Evolutionary conservation across 257 asterid genomes (phyloP).

Genomic region (Lycium barbarum): DNA sequence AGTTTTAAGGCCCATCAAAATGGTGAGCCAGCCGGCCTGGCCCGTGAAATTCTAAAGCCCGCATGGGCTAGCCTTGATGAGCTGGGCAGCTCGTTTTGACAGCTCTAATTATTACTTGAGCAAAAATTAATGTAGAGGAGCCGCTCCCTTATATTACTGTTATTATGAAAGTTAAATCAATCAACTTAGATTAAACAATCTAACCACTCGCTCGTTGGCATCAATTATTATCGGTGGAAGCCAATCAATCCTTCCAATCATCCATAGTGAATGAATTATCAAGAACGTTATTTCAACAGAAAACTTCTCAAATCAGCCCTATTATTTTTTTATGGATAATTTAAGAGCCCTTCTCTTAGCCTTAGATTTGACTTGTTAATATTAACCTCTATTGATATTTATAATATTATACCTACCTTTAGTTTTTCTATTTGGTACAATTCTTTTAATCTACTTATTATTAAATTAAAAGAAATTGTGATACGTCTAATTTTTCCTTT

Average conservation of each 20-base stretch:
- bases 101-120: too few relatives aligned
- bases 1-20: too few relatives aligned
- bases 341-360: neutral
- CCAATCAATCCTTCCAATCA: conserved; percentile 5
- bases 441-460: neutral
- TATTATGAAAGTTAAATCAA: neutral
- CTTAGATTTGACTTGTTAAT: neutral
- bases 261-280: neutral
- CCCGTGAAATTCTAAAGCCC: too few relatives aligned
- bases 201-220: conserved; percentile 15
- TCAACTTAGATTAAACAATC: conserved; percentile 8
- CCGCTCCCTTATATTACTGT: neutral
- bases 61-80: too few relatives aligned
- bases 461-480: neutral
- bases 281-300: neutral
- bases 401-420: neutral
- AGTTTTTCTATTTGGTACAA: neutral
- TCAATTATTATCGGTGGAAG: neutral
- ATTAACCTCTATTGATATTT: neutral
- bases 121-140: too few relatives aligned
- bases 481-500: neutral
- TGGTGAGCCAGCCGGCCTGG: too few relatives aligned
- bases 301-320: neutral
- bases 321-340: neutral
- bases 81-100: too few relatives aligned